Evolutionary conservation across 2,329 filamentous ascomycete species (phyloP).

Genomic region (Exophiala sp.): DNA sequence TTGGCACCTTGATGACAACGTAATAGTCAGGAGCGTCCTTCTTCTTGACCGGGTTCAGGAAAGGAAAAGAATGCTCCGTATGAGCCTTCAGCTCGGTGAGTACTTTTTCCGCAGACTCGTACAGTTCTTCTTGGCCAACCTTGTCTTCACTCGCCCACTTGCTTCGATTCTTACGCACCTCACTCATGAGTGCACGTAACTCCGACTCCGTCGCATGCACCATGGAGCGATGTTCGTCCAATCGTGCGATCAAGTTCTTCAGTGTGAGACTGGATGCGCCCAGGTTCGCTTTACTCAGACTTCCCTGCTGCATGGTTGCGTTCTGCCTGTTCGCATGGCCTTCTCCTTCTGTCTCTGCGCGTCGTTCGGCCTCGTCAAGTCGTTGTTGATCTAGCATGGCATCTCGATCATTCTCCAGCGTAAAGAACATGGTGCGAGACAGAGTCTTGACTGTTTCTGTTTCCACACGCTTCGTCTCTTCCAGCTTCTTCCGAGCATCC

Average conservation of each 20-base stretch:
- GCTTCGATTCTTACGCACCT: slow-evolving; percentile 94
- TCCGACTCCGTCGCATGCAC: slow-evolving; percentile 92
- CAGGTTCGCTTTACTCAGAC: slow-evolving; percentile 87
- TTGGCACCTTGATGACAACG: slow-evolving; percentile 74
- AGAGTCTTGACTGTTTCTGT: slow-evolving; percentile 85
- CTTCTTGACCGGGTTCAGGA: slow-evolving; percentile 91
- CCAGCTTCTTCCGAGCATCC: slow-evolving; percentile 86
- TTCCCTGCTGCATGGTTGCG: slow-evolving; percentile 71
- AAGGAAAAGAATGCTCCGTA: slow-evolving; percentile 95
- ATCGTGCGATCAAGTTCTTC: slow-evolving; percentile 93
- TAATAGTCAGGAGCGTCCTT: slow-evolving; percentile 96
- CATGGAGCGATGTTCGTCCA: slow-evolving; percentile 86
- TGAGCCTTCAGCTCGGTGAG: slow-evolving; percentile 95
- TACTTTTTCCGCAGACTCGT: slow-evolving; percentile 95
- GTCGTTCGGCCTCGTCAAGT: slow-evolving; percentile 91
- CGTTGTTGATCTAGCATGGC: slow-evolving; percentile 98
- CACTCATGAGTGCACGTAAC: slow-evolving; percentile 86
- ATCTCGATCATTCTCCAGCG: slow-evolving; percentile 87
- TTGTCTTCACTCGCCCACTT: slow-evolving; percentile 99
- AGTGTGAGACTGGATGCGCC: slow-evolving; percentile 93
- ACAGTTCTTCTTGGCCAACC: slow-evolving; percentile 94
- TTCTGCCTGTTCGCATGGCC: slow-evolving; percentile 45
- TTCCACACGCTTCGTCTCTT: slow-evolving; percentile 85
- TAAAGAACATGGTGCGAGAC: slow-evolving; percentile 93
- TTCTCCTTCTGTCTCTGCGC: slow-evolving; percentile 93